Conservation (phyloP, 208 protist genomes). For the Leishmania amazonensis region DNA sequence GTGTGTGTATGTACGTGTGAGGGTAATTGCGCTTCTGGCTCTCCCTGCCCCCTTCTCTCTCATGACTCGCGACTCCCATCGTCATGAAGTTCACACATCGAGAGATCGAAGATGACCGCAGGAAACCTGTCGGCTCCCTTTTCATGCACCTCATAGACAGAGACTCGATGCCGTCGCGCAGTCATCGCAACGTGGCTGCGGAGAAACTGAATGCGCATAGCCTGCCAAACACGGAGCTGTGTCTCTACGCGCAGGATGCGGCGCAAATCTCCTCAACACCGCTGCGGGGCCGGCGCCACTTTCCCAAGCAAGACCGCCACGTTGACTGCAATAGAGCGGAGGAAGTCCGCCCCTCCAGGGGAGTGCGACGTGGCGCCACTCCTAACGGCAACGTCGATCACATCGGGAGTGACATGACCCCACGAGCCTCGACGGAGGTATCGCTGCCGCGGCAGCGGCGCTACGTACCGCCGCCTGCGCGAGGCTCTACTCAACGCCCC, state of each 20-base stretch:
- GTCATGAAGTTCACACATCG: conserved; percentile 48
- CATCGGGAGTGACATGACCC: conserved; percentile 38
- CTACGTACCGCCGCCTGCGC: conserved; percentile 32
- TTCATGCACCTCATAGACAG: conserved; percentile 64
- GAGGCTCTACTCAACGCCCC: conserved; percentile 11
- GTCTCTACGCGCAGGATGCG: conserved; percentile 37
- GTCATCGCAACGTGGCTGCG: conserved; percentile 35
- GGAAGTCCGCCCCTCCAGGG: conserved; percentile 7
- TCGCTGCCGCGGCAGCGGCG: conserved; percentile 35
- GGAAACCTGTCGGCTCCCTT: conserved; percentile 68
- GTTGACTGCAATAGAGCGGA: conserved; percentile 10
- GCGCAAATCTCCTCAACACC: conserved; percentile 16
- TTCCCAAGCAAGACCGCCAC: conserved; percentile 18
- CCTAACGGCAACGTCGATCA: conserved; percentile 27
- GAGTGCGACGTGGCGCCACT: conserved; percentile 13
- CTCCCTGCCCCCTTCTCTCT: too few relatives aligned
- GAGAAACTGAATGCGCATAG: conserved; percentile 44
- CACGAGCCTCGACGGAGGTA: conserved; percentile 12
- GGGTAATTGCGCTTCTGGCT: background rate
- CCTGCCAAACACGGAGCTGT: conserved; percentile 65
- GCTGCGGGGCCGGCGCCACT: conserved; percentile 41
- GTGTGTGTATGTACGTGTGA: background rate
- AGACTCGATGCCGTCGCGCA: conserved; percentile 37
- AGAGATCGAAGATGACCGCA: conserved; percentile 51
- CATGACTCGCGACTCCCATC: background rate